Conservation (phyloP, 1,284 basidiomycete genomes). For the Sporisorium sorghi region DNA sequence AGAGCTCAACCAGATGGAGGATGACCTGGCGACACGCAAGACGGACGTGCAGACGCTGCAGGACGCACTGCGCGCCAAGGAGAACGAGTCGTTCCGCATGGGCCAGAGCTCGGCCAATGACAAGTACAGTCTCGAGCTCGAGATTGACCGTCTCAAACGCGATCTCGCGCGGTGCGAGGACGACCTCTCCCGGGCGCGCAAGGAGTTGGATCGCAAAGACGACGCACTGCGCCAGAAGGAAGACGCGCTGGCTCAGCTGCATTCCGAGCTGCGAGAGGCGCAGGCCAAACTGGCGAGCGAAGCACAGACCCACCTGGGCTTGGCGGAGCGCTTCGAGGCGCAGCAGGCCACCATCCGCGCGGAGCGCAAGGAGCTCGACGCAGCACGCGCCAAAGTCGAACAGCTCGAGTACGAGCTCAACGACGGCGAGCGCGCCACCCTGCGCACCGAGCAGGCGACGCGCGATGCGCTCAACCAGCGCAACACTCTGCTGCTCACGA, state of each 20-base stretch:
- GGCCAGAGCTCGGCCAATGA: conserved; percentile 86
- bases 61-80: conserved; percentile 76
- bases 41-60: conserved; percentile 73
- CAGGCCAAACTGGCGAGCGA: conserved; percentile 61
- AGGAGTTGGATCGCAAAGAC: conserved; percentile 80
- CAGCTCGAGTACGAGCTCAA: conserved; percentile 84
- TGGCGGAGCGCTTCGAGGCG: conserved; percentile 65
- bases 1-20: conserved; percentile 56
- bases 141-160: conserved; percentile 86
- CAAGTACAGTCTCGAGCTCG: conserved; percentile 87
- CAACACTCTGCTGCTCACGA: conserved; percentile 87
- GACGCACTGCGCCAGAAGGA: conserved; percentile 78
- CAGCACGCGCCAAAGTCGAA: conserved; percentile 64
- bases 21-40: conserved; percentile 51
- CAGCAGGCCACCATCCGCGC: conserved; percentile 50
- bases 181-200: conserved; percentile 79
- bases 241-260: conserved; percentile 75
- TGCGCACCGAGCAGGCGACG: conserved; percentile 81
- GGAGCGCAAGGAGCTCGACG: conserved; percentile 53
- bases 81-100: conserved; percentile 74
- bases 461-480: conserved; percentile 90
- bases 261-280: conserved; percentile 57
- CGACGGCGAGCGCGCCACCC: conserved; percentile 82
- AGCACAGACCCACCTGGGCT: conserved; percentile 54
- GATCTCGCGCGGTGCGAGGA: conserved; percentile 85